A percentile compares a stretch with the other conserved stretches of the same genome.
Evolutionary conservation across 352 stramenopile genomes (phyloP).

Genomic region (Nothophytophthora sp.): DNA sequence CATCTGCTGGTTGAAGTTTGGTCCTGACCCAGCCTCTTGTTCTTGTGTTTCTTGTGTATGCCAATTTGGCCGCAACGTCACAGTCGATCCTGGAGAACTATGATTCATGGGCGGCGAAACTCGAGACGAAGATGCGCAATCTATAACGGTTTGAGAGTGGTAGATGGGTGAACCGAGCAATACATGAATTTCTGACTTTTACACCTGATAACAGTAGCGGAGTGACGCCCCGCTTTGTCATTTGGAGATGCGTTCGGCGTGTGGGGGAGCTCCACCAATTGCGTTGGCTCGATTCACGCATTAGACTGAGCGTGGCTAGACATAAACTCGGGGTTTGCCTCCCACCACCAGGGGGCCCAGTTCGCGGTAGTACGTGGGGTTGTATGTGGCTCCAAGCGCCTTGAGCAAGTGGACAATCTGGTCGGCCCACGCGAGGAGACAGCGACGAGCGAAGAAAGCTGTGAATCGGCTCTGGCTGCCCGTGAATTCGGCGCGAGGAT

Average conservation of each 20-base stretch:
- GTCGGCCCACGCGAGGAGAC: conserved; percentile 49
- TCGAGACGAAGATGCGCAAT: conserved; percentile 57
- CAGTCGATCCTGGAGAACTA: conserved; percentile 55
- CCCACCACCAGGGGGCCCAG: conserved; percentile 39
- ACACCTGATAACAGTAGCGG: neutral
- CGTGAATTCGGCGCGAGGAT: conserved; percentile 55
- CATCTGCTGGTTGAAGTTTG: too few species aligned
- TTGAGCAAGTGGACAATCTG: conserved; percentile 52
- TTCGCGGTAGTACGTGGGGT: conserved; percentile 52
- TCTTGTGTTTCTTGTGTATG: too few species aligned
- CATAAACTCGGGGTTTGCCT: neutral
- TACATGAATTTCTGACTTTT: neutral
- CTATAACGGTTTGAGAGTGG: conserved; percentile 12
- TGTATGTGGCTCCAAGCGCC: conserved; percentile 45
- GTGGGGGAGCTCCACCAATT: too few species aligned
- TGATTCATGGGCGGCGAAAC: conserved; percentile 45
- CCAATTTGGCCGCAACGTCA: conserved; percentile 6
- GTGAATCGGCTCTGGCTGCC: conserved; percentile 31
- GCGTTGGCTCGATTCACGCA: too few species aligned
- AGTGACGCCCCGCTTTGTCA: too few species aligned
- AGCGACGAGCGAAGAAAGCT: conserved; percentile 34
- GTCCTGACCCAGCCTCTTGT: too few species aligned
- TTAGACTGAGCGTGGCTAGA: conserved; percentile 1
- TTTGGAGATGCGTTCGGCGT: too few species aligned
- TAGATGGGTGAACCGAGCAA: neutral